Base-by-base conservation (phyloP, 1,284 basidiomycete genomes). In the Agaricales sp. region DNA sequence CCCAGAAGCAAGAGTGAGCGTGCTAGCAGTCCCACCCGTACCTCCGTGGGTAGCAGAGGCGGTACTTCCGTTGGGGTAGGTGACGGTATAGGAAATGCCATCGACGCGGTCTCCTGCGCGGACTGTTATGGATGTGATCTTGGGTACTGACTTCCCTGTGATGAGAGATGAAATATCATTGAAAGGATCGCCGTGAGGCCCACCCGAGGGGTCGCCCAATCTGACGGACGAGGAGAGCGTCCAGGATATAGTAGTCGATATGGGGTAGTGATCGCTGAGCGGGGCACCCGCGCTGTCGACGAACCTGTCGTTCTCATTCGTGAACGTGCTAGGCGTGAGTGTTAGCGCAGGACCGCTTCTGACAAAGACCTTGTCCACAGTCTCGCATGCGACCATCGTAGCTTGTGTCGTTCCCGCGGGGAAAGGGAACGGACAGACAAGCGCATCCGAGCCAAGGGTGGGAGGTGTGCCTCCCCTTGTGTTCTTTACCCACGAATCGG, bases 221-320 rank as follows among this genome's bases (percentile, higher is more conserved):
- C 63, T 61, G 25, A 67, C 49, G 19, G 56, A 54, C 2, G 59
- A 53, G 3, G 64, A 62, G 14, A 65, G 55, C 23, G 55, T 51
- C 66, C 67, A 69, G 4, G 60, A 46, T 13, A 68, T 48, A 1
- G 46, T 54, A 49, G 59, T 60, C 8, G 59, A 58, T 24, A 62
- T 54, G 26, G 67, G 67, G 52, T 67, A 66, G 51, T 68, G 67
- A 53, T 69, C 67, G 45, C 62, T 64, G 23, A 69, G 57, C 4
- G 61, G 60, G 6, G 52, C 55, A 8, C 62, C 63, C 22, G 55
- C 45, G 14, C 51, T 51, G 46, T 65, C 54, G n/a, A 66, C 51
- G 57, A 68, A 68, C 4, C 58, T 59, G 45, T 54, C 45, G 55
- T 65, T 57, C 49, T 64, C 65, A 51, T 67, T 65, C 21, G 53